phyloP scores from a whole-genome alignment of 2,329 filamentous ascomycete species.

The Dothiorella sarmentorum region DNA sequence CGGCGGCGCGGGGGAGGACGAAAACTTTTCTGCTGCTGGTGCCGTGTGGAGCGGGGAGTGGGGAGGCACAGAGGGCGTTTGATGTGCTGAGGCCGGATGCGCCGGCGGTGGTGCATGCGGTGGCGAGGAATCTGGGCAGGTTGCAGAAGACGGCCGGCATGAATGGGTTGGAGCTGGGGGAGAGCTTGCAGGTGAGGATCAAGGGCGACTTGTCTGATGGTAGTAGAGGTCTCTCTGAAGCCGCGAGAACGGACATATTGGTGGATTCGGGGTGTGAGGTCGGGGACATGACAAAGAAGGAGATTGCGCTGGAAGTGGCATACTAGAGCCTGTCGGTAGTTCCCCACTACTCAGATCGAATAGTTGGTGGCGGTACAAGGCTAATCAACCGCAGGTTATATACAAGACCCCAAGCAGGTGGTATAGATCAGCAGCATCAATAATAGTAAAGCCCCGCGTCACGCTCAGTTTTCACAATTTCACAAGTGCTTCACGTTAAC shows the following conservation, averaged over 20 bases:
- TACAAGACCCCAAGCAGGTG: too few relatives aligned
- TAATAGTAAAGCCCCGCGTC: too few relatives aligned
- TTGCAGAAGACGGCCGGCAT: constrained; percentile 16
- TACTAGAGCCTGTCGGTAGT: too few relatives aligned
- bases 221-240: neutral
- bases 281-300: neutral
- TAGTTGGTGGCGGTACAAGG: too few relatives aligned
- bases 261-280: neutral
- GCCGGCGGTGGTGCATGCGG: constrained; percentile 11
- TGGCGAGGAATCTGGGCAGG: constrained; percentile 11
- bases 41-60: neutral
- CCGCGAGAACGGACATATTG: neutral
- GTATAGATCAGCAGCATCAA: too few relatives aligned
- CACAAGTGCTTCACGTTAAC: too few relatives aligned
- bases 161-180: constrained; percentile 7
- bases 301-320: neutral
- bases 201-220: neutral
- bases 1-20: neutral
- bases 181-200: neutral
- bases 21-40: constrained; percentile 2
- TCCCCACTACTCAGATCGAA: too few relatives aligned
- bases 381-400: too few relatives aligned
- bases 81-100: constrained; percentile 16
- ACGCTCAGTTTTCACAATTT: too few relatives aligned
- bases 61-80: constrained; percentile 8